Conservation (phyloP, 73 alveolate genomes). For the Loxodes magnus region DNA sequence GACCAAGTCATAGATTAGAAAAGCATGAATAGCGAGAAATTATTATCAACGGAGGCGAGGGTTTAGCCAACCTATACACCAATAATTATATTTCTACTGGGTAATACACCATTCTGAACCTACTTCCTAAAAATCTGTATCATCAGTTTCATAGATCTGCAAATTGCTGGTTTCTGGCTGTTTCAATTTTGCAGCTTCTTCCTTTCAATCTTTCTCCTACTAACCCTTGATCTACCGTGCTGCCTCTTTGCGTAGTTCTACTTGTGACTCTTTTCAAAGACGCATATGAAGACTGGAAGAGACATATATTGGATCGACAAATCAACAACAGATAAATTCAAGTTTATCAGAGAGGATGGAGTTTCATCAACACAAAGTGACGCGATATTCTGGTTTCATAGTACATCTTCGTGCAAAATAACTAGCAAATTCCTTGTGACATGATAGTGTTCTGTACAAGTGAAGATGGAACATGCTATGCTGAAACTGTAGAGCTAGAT, state of each 20-base stretch:
- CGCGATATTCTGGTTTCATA: not conserved
- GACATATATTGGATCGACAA: not conserved
- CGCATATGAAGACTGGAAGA: conserved; percentile 59
- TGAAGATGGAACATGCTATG: conserved; percentile 56
- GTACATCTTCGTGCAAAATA: conserved; percentile 14
- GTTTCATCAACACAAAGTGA: too few relatives aligned
- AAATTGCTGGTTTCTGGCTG: conserved; percentile 60
- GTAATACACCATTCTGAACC: not conserved
- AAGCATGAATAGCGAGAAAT: too few relatives aligned
- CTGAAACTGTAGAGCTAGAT: conserved; percentile 94
- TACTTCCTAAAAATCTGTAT: conserved; percentile 43
- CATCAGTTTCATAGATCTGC: conserved; percentile 67
- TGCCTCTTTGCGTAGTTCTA: conserved; percentile 66
- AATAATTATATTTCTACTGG: not conserved
- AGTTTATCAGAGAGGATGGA: not conserved
- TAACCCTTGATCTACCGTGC: conserved; percentile 44
- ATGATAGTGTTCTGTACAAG: conserved; percentile 54
- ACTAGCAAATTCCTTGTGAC: conserved; percentile 79
- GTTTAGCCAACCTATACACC: not conserved
- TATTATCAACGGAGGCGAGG: too few relatives aligned
- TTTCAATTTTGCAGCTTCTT: conserved; percentile 51
- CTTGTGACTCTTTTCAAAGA: conserved; percentile 70
- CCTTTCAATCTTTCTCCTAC: conserved; percentile 25
- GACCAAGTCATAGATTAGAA: too few relatives aligned
- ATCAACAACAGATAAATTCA: not conserved